A percentile compares a stretch with the other conserved stretches of the same genome.
These are phyloP conservation scores for Daldinia bambusicola DNA, from an alignment of 495 filamentous ascomycete species.

Conservation along the genomic window DNA sequence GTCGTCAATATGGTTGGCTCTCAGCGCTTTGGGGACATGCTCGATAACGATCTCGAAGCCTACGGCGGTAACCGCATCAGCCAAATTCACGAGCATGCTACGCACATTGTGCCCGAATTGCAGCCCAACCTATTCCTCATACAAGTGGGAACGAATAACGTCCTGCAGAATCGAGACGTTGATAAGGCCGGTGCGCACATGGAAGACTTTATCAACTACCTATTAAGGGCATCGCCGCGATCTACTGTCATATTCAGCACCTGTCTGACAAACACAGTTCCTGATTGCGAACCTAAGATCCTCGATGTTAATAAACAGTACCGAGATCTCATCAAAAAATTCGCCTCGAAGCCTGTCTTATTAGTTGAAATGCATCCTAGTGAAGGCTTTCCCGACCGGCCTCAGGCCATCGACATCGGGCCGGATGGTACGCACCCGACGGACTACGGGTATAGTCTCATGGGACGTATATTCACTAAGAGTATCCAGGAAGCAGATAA, in stretches of 20 bases:
- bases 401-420: conserved; percentile 41
- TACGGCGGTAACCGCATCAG: conserved; percentile 51
- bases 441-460: conserved; percentile 56
- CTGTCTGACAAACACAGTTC: conserved; percentile 48
- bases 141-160: conserved; percentile 56
- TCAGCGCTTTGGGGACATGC: conserved; percentile 51
- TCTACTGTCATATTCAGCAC: conserved; percentile 48
- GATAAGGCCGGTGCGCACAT: conserved; percentile 48
- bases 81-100: conserved; percentile 50
- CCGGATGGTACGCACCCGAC: conserved; percentile 53
- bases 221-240: conserved; percentile 36
- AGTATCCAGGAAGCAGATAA: conserved; percentile 49
- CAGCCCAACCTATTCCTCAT: conserved; percentile 55
- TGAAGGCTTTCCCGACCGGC: conserved; percentile 38
- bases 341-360: conserved; percentile 43
- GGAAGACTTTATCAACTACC: conserved; percentile 44
- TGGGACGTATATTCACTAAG: conserved; percentile 54
- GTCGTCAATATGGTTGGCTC: conserved; percentile 53
- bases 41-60: conserved; percentile 53
- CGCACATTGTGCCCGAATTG: conserved; percentile 43
- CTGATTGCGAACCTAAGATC: conserved; percentile 50
- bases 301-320: conserved; percentile 52
- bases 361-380: conserved; percentile 47
- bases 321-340: conserved; percentile 43
- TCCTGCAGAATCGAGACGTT: conserved; percentile 41